Base-by-base conservation (phyloP, 352 stramenopile genomes). In the Pythium sukuiense region DNA sequence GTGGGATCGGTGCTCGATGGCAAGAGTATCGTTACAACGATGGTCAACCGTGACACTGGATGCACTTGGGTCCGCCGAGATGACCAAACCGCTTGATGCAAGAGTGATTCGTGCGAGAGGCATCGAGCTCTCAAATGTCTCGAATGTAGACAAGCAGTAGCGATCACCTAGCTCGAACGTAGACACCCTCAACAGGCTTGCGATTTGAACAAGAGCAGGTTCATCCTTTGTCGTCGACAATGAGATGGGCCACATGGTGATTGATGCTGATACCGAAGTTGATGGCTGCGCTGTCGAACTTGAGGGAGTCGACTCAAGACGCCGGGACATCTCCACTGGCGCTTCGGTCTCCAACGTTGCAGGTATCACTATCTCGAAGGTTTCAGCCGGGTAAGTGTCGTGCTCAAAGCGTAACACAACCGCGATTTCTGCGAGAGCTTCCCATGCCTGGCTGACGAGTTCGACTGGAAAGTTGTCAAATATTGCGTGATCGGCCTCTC, bases 221-320 rank as follows among this genome's bases (percentile, higher is more conserved):
- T 60, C 35, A 41, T 48, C 50, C 9, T 3, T 37, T 0, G 46
- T 9, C 0, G 49, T 70, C n/a, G 57, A 56, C 1, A 70, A 12
- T 7, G 55, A 29, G 29, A 70, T 24, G 14, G 63, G 63, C 63
- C 63, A 65, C 49, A 61, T 16, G n/a, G 49, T 61, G 27, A 37
- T 54, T 13, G 29, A 55, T 26, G 48, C 29, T 14, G 35, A 11
- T n/a, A 3, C 13, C 2, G 39, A 48, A 20, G 20, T 32, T 57
- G 50, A 3, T 9, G 27, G 2, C 20, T 24, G 20, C 20, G 20
- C 8, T n/a, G 13, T 4, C 2, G 39, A 48, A 20, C 46, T 32
- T 57, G 50, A 3, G 5, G 27, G 2, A 13, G 24, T 14, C 3
- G 63, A 55, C 24, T 6, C 13, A 20, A 68, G 46, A 2, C 49